These are phyloP conservation scores for Tuber umbilicatum DNA, from an alignment of 495 filamentous ascomycete species.

Conservation along the genomic window DNA sequence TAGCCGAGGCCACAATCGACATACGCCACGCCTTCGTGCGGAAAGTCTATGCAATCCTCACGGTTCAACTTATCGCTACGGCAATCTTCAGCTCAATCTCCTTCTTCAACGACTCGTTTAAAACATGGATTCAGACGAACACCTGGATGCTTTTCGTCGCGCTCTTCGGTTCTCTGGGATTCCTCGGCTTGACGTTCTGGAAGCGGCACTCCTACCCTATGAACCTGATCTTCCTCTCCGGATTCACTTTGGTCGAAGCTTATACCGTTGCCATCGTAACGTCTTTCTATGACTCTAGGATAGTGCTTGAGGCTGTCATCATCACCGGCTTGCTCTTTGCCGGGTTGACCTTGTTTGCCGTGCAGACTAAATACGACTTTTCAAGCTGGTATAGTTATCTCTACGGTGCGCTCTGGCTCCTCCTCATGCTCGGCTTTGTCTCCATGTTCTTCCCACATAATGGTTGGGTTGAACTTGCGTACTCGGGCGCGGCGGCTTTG, in stretches of 20 bases:
- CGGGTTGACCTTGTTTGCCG: constrained; percentile 85
- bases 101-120: constrained; percentile 76
- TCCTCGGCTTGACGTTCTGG: constrained; percentile 74
- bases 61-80: constrained; percentile 82
- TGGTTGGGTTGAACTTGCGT: constrained; percentile 72
- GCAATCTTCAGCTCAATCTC: constrained; percentile 71
- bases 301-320: constrained; percentile 84
- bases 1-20: constrained; percentile 85
- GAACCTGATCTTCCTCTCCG: constrained; percentile 86
- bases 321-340: constrained; percentile 91
- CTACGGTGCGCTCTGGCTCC: constrained; percentile 79
- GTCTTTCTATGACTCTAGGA: constrained; percentile 70
- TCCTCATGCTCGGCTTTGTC: constrained; percentile 90
- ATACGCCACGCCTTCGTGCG: constrained; percentile 97
- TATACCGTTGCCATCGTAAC: constrained; percentile 89
- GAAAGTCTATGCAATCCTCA: constrained; percentile 82
- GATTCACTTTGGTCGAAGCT: constrained; percentile 86
- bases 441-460: constrained; percentile 72
- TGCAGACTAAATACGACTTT: constrained; percentile 98
- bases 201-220: constrained; percentile 94
- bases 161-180: constrained; percentile 44
- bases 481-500: constrained; percentile 70
- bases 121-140: constrained; percentile 77
- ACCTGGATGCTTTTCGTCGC: constrained; percentile 78
- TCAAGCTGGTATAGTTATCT: constrained; percentile 93